phyloP scores from a whole-genome alignment of 305 asterid genomes.

The Plantago lanceolata region DNA sequence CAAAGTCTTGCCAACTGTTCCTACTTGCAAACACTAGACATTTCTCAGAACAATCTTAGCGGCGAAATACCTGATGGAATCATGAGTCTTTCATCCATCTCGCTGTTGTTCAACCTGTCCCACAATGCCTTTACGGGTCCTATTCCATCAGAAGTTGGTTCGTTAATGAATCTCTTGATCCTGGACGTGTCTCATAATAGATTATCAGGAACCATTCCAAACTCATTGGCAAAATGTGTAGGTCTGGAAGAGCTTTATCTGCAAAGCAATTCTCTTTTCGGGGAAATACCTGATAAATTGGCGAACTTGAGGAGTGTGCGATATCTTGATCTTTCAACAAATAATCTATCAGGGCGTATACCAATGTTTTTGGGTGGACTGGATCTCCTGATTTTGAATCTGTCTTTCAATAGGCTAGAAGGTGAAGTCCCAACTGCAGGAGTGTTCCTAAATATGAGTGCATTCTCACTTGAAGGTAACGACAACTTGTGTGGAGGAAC shows the following conservation, averaged over 20 bases:
- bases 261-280: neutral
- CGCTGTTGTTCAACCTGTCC: no score
- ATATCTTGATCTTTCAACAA: neutral
- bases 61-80: no score
- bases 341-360: neutral
- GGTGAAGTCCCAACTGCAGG: conserved; percentile 8
- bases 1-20: no score
- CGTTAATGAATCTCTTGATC: neutral
- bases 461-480: conserved; percentile 3
- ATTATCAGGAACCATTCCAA: neutral
- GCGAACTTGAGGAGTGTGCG: neutral
- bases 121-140: neutral
- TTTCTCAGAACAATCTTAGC: no score
- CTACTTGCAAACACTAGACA: no score
- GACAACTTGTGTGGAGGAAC: conserved; percentile 6
- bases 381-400: conserved; percentile 2
- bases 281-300: neutral
- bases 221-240: neutral
- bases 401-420: neutral
- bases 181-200: neutral
- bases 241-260: neutral
- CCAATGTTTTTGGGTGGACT: conserved; percentile 8
- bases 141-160: neutral
- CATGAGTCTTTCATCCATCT: no score
- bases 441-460: neutral